These are phyloP conservation scores for Coemansia sp. DNA, from an alignment of 192 early-diverging fungal genomes.

Conservation along the genomic window DNA sequence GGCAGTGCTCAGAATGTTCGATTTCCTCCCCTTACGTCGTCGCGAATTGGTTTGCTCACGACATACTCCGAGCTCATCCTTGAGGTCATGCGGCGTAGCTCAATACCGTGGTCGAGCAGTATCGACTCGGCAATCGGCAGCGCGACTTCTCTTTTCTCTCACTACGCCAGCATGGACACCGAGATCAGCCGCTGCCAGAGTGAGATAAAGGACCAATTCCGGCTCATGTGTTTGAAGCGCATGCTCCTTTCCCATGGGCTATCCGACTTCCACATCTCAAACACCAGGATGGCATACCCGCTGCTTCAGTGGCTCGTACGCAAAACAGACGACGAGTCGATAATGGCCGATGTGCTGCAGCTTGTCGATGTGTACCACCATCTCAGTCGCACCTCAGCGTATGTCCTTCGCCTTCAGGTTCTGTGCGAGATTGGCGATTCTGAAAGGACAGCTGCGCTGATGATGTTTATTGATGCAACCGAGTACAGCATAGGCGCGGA, in stretches of 20 bases:
- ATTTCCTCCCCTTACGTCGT: constrained; percentile 15
- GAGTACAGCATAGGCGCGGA: constrained; percentile 27
- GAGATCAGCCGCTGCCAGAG: constrained; percentile 16
- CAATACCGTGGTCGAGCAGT: constrained; percentile 62
- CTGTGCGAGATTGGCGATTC: constrained; percentile 52
- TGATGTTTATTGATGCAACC: constrained; percentile 20
- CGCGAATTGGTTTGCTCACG: constrained; percentile 13
- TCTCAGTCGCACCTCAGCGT: constrained; percentile 57
- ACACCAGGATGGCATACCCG: constrained; percentile 55
- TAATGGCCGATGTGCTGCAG: constrained; percentile 62
- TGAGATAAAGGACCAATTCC: constrained; percentile 62
- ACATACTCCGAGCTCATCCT: constrained; percentile 51
- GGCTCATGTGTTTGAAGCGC: constrained; percentile 62
- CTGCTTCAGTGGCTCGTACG: constrained; percentile 58
- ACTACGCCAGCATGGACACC: constrained; percentile 12
- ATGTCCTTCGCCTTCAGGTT: constrained; percentile 53
- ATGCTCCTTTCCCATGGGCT: constrained; percentile 64
- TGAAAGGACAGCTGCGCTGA: constrained; percentile 11
- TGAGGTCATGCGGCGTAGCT: constrained; percentile 63
- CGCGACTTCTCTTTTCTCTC: constrained; percentile 9
- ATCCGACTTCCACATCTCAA: constrained; percentile 59
- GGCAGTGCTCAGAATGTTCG: not conserved
- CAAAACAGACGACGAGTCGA: constrained; percentile 41
- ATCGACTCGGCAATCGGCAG: constrained; percentile 50
- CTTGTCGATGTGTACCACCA: constrained; percentile 63